Base-by-base conservation (phyloP, 768 basidiomycete genomes). In the Leccinellum albellum region DNA sequence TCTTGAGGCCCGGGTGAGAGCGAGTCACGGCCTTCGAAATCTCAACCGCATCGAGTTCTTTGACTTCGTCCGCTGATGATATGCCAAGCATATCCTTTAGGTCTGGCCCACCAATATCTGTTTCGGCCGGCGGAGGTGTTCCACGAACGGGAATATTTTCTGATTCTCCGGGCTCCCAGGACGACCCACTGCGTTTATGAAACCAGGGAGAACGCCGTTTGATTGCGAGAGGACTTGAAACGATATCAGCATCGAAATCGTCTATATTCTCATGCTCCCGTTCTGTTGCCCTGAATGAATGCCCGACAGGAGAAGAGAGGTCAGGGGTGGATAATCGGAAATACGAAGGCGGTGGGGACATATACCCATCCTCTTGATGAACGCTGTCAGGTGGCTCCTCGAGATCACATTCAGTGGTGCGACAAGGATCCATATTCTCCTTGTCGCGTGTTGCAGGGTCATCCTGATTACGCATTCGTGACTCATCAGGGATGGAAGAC, bases 291-390 rank as follows among this genome's bases (percentile, higher is more conserved):
- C 59, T 58, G 46, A 63, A 61, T 57, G 71, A 58, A n/a, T 67
- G 74, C 31, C 74, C 75, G 40, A 76, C 58, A 23, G 89, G 88
- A 12, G 89, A 90, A 48, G 87, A 89, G 28, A 91, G 64, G 56
- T 88, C 82, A 24, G 79, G 79, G 35, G 85, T 85, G 59, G 76
- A 75, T 57, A 71, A 73, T 50, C 78, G 78, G 59, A 68, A 64
- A 61, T 78, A 75, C 23, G 83, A 83, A 48, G 80, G 73, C 9
- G 81, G 73, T 15, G 89, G 89, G n/a, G 90, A 90, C 53, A 88
- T 77, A 70, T 92, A 93, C 15, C 91, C 90, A 58, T 89, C 89
- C 66, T 92, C 91, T 72, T 90, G 90, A 65, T 78, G 76, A 15
- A 89, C 82, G 10, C 62, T 65, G 51, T 82, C 77, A 32, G 67